Evolutionary conservation across 495 filamentous ascomycete genomes (phyloP).

Genomic region (Delitschia confertaspora): DNA sequence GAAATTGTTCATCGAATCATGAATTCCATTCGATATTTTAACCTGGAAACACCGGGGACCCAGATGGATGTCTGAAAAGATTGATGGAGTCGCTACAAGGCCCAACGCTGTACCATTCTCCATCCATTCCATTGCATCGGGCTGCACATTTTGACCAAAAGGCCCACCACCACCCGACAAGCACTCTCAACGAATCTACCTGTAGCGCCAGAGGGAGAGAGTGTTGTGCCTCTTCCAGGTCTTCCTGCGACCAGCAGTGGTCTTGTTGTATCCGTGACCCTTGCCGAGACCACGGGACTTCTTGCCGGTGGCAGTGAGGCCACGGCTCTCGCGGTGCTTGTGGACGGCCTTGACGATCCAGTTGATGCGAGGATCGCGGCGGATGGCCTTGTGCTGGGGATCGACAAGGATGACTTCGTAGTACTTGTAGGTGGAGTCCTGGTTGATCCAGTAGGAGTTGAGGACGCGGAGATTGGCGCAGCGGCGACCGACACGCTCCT

Average conservation of each 20-base stretch:
- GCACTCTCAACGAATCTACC: slow-evolving; percentile 36
- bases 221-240: slow-evolving; percentile 99
- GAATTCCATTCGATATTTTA: too few relatives aligned
- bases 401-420: slow-evolving; percentile 99
- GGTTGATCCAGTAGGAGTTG: slow-evolving; percentile 99
- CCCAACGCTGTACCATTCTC: slow-evolving; percentile 7
- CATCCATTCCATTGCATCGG: slow-evolving; percentile 9
- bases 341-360: slow-evolving; percentile 99
- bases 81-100: slow-evolving; percentile 5
- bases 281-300: slow-evolving; percentile 97
- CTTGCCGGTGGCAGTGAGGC: slow-evolving; percentile 97
- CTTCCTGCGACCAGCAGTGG: slow-evolving; percentile 86
- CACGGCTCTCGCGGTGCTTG: slow-evolving; percentile 97
- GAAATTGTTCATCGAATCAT: too few relatives aligned
- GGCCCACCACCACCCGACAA: slow-evolving; percentile 5
- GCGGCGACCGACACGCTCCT: slow-evolving; percentile 98
- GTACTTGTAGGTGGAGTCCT: slow-evolving; percentile 99
- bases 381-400: slow-evolving; percentile 99
- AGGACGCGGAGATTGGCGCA: slow-evolving; percentile 97
- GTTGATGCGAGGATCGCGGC: slow-evolving; percentile 97
- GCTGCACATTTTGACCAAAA: slow-evolving; percentile 4
- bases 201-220: slow-evolving; percentile 84
- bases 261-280: slow-evolving; percentile 98
- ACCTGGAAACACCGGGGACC: too few relatives aligned
- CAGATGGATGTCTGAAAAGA: not conserved